These are phyloP conservation scores for Pyrrhoderma lamaoense DNA, from an alignment of 1,284 basidiomycete genomes.

Conservation along the genomic window DNA sequence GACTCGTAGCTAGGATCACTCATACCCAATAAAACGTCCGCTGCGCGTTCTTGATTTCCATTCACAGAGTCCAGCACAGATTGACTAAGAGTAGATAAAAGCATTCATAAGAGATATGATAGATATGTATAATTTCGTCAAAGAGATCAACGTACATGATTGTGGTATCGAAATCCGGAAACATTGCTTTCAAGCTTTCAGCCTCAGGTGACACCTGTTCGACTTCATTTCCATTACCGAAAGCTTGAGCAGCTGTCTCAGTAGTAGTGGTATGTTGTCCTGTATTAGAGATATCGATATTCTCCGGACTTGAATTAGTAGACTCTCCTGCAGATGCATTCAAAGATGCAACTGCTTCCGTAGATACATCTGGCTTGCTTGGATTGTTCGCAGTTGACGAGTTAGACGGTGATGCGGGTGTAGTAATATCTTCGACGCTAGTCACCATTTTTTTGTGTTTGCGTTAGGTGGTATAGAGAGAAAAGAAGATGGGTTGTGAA, in stretches of 20 bases:
- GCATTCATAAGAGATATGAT: neutral
- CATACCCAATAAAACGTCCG: constrained; percentile 71
- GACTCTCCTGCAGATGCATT: too few species aligned
- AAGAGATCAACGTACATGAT: constrained; percentile 45
- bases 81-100: constrained; percentile 33
- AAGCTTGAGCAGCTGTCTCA: neutral
- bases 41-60: constrained; percentile 60
- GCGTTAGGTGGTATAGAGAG: too few species aligned
- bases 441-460: too few species aligned
- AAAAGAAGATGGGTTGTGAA: too few species aligned
- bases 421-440: too few species aligned
- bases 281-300: too few species aligned
- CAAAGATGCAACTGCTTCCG: too few species aligned
- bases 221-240: neutral
- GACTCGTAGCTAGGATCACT: constrained; percentile 66
- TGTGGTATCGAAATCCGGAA: constrained; percentile 69
- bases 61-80: constrained; percentile 62
- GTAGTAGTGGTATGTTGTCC: too few species aligned
- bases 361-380: too few species aligned
- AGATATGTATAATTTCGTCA: neutral
- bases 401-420: too few species aligned
- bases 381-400: too few species aligned
- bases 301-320: too few species aligned
- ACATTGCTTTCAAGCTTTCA: constrained; percentile 57
- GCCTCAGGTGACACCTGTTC: constrained; percentile 33